Evolutionary conservation across 371 early-diverging fungal species (phyloP).

Genomic region (Blakeslea trispora): DNA sequence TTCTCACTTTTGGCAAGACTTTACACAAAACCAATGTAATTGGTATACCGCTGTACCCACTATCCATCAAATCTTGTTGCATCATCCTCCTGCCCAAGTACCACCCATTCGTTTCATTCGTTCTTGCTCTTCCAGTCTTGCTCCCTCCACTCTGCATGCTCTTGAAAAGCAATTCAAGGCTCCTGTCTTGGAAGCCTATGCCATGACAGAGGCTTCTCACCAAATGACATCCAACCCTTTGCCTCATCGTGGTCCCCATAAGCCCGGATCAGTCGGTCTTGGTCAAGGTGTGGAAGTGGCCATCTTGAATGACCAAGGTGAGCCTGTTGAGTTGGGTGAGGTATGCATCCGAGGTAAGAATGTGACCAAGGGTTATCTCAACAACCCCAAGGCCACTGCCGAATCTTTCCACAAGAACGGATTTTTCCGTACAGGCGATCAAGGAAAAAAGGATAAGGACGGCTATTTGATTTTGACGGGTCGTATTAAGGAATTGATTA

Average conservation of each 20-base stretch:
- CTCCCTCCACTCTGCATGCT: slow-evolving; percentile 72
- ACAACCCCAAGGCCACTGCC: slow-evolving; percentile 78
- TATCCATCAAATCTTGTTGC: slow-evolving; percentile 83
- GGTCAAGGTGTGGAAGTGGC: slow-evolving; percentile 80
- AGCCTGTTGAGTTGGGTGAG: slow-evolving; percentile 68
- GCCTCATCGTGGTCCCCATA: slow-evolving; percentile 67
- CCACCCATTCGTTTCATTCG: slow-evolving; percentile 81
- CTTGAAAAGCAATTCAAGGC: slow-evolving; percentile 73
- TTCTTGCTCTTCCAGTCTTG: slow-evolving; percentile 81
- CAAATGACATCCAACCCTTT: slow-evolving; percentile 89
- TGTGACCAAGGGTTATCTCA: slow-evolving; percentile 79
- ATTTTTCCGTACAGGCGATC: slow-evolving; percentile 84
- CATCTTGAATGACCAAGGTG: slow-evolving; percentile 70
- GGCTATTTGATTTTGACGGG: slow-evolving; percentile 78
- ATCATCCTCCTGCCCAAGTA: slow-evolving; percentile 47
- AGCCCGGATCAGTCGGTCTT: slow-evolving; percentile 83
- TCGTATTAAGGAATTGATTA: slow-evolving; percentile 81
- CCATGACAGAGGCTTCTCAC: slow-evolving; percentile 93
- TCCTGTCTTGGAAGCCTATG: slow-evolving; percentile 88
- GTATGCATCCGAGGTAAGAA: slow-evolving; percentile 84
- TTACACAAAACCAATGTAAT: slow-evolving; percentile 57
- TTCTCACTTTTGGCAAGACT: slow-evolving; percentile 79
- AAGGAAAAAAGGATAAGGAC: slow-evolving; percentile 71
- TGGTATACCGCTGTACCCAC: slow-evolving; percentile 92
- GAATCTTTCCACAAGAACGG: slow-evolving; percentile 64